Base-by-base conservation (phyloP, 768 basidiomycete species). In the Austroboletus festivus region DNA sequence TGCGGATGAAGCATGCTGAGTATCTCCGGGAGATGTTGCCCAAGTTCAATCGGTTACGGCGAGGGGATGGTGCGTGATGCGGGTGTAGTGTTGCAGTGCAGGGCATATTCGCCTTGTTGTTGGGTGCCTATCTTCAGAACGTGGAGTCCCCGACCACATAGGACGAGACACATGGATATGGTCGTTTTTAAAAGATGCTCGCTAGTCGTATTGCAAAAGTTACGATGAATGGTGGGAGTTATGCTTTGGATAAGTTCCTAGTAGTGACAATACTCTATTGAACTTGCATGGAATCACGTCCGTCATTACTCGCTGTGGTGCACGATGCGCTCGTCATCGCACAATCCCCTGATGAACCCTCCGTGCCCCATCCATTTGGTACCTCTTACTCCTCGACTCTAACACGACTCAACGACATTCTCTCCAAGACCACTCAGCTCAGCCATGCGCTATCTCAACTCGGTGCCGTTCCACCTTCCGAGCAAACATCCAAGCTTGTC, bases 11-110 rank as follows among this genome's bases (percentile, higher is more conserved):
- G 62, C 94, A 97, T 58, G 81, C 84, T 4, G 93, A 95, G 58
- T 97, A 97, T 65, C 74, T 98, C 44, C 74, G 84, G 37, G 95
- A 97, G 64, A 93, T 93, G 84, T 59, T 93, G 38, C 89, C 89
- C 38, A 92, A 93, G 69, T 93, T 93, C 61, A 92, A 93, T 64
- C 70, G 89, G 42, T 60, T 90, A 48, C 69, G 86, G 47, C 71
- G 81, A 43, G 81, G 77, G 19, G 81, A 83, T 53, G 80, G 77
- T 26, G 68, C 71, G 44, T 80, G 59, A 68, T n/a, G n/a, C n/a
- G n/a, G n/a, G n/a, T n/a, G n/a, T n/a, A n/a, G n/a, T n/a, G n/a
- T n/a, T n/a, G n/a, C n/a, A n/a, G n/a, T n/a, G n/a, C n/a, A n/a
- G n/a, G n/a, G n/a, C n/a, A n/a, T n/a, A n/a, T n/a, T n/a, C n/a